Conservation (phyloP, 2,329 filamentous ascomycete species). For the Fusarium mundagurra region DNA sequence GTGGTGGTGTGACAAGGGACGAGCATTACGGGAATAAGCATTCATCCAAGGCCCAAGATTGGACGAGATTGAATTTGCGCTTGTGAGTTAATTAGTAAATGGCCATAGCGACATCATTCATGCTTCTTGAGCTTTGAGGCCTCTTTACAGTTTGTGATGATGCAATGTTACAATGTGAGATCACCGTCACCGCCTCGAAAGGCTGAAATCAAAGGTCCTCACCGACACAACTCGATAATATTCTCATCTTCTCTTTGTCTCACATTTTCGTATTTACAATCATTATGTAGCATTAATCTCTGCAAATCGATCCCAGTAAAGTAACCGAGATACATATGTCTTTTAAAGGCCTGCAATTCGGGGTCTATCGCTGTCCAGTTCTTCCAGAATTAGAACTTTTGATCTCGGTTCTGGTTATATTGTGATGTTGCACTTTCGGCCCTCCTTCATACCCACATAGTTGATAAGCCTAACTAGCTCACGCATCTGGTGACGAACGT, state of each 20-base stretch:
- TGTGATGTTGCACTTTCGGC: slow-evolving; percentile 18
- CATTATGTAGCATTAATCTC: slow-evolving; percentile 3
- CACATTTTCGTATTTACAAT: neutral
- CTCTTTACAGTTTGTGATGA: slow-evolving; percentile 4
- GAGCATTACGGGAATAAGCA: slow-evolving; percentile 38
- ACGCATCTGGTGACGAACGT: slow-evolving; percentile 11
- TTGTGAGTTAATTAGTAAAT: neutral
- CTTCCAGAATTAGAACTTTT: slow-evolving; percentile 28
- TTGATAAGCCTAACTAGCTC: slow-evolving; percentile 22
- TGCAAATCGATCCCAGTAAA: neutral
- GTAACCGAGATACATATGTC: slow-evolving; percentile 29
- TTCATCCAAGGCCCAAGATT: slow-evolving; percentile 24
- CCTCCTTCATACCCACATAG: slow-evolving; percentile 18
- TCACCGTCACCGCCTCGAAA: slow-evolving; percentile 21
- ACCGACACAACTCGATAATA: neutral
- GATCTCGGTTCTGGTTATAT: slow-evolving; percentile 32
- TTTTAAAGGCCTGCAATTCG: slow-evolving; percentile 1
- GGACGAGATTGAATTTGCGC: slow-evolving; percentile 19
- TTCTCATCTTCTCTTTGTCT: neutral
- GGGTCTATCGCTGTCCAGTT: neutral
- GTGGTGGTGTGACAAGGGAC: slow-evolving; percentile 39
- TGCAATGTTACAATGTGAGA: neutral
- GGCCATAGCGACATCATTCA: slow-evolving; percentile 28
- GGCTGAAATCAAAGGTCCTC: neutral
- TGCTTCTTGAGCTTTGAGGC: slow-evolving; percentile 19